These are phyloP conservation scores for Aspergillus unguis DNA, from an alignment of 2,329 filamentous ascomycete genomes.

Conservation along the genomic window DNA sequence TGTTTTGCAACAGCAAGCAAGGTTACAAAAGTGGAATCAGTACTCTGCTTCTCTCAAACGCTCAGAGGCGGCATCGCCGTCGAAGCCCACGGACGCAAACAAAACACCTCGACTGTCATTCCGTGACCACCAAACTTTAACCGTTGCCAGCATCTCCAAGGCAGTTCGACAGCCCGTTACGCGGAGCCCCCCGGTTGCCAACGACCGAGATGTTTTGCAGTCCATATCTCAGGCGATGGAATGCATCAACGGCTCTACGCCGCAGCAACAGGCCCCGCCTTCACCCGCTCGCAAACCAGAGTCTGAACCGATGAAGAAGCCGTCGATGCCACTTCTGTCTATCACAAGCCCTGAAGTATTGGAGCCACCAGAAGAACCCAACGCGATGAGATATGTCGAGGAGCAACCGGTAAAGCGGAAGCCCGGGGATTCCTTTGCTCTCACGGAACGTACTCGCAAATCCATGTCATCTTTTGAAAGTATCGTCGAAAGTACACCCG, in stretches of 20 bases:
- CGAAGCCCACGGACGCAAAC: constrained; percentile 1
- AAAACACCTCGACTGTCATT: constrained; percentile 27
- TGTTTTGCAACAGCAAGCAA: constrained; percentile 62
- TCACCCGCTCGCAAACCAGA: constrained; percentile 3
- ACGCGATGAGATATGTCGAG: constrained; percentile 6
- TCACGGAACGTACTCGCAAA: constrained; percentile 77
- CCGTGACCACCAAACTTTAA: constrained; percentile 38
- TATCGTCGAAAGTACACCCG: background rate
- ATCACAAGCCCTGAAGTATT: background rate
- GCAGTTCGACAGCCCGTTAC: constrained; percentile 29
- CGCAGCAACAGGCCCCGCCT: background rate
- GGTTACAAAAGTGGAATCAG: constrained; percentile 70
- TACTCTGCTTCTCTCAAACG: constrained; percentile 50
- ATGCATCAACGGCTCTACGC: constrained; percentile 26
- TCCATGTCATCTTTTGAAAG: constrained; percentile 63
- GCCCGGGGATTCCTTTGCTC: constrained; percentile 35
- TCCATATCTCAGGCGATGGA: constrained; percentile 34
- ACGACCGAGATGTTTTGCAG: constrained; percentile 33
- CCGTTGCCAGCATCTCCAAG: constrained; percentile 37
- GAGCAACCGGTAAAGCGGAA: background rate
- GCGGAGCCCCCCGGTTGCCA: constrained; percentile 19
- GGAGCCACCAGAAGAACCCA: constrained; percentile 3
- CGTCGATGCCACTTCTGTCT: constrained; percentile 4
- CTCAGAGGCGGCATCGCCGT: background rate
- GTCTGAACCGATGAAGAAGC: constrained; percentile 5